Evolutionary conservation across 2,329 filamentous ascomycete genomes (phyloP), one percentile per base, ranked within the genome.

Genomic region (Lomentospora prolificans): DNA sequence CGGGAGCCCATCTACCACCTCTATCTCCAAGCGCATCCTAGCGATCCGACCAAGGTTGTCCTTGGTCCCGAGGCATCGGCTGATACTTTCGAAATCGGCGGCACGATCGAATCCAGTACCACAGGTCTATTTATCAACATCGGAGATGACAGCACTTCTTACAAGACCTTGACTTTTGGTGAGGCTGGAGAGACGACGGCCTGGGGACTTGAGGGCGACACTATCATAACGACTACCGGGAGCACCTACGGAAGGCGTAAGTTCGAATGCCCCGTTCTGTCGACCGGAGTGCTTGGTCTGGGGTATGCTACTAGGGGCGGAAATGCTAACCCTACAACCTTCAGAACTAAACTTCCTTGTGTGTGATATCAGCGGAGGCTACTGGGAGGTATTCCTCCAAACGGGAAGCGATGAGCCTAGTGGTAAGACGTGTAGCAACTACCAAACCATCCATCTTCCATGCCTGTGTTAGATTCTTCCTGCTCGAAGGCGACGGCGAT

Each of bases 401-500:
- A 79, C 74, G 1, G 76, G 77, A 1, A 75, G 71, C 51, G 74
- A 76, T 39, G 68, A 67, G 33, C 77, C 77, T 1, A 72, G 69
- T 53, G 76, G 75, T 2, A 69, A 67, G 64, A 74, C 69, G 4
- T 80, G 77, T 61, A 79, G 74, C 60, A 79, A 79, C 62, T 78
- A 75, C 57, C 76, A 79, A 68, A 78, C 75, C 27, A 67, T 80
- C 56, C 78, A 80, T 66, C 63, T 79, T 61, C 77, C 76, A 30
- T 79, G 75, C 59, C 61, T 79, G 36, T 78, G 76, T 53, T 75
- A 59, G 30, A 24, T 25, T 33, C 12, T 33, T 33, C 30, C 12
- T 7, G 39, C 22, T 31, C 10, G 17, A 30, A 55, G 24, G 25
- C n/a, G n/a, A n/a, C n/a, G 51, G 31, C 10, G 24, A 46, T 22